Evolutionary conservation across 768 basidiomycete genomes (phyloP).

Genomic region (Podaxis mareebaensis): DNA sequence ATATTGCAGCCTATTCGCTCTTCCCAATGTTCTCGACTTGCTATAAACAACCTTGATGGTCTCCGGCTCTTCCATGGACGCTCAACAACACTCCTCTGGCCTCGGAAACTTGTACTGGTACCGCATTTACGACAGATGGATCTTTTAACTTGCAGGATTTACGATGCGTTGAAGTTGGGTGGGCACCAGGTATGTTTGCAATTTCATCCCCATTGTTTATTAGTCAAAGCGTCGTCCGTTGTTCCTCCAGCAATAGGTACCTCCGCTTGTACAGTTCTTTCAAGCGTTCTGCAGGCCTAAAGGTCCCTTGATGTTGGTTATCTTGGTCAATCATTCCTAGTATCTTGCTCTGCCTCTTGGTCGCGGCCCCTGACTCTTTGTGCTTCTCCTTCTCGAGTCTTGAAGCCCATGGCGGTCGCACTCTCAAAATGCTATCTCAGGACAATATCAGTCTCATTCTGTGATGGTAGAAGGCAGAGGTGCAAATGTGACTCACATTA

Average conservation of each 20-base stretch:
- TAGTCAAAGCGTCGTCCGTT: no score
- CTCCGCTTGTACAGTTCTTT: neutral
- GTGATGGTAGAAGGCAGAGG: neutral
- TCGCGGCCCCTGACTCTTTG: neutral
- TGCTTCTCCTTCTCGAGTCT: neutral
- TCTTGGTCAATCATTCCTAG: neutral
- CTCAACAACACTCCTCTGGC: no score
- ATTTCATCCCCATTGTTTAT: no score
- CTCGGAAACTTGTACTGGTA: neutral
- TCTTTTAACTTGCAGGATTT: no score
- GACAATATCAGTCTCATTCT: neutral
- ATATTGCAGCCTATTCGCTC: neutral
- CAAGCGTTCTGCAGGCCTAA: neutral
- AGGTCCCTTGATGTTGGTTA: neutral
- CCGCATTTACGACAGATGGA: no score
- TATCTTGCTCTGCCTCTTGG: no score
- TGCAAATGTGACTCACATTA: neutral
- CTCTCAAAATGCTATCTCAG: neutral
- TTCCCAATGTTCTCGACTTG: neutral
- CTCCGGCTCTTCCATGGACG: no score
- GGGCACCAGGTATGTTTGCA: no score
- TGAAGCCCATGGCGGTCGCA: neutral
- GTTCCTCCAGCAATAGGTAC: neutral
- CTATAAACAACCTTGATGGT: neutral
- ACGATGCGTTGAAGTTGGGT: no score